Evolutionary conservation across 495 filamentous ascomycete species (phyloP).

Genomic region (Neurospora sp.): DNA sequence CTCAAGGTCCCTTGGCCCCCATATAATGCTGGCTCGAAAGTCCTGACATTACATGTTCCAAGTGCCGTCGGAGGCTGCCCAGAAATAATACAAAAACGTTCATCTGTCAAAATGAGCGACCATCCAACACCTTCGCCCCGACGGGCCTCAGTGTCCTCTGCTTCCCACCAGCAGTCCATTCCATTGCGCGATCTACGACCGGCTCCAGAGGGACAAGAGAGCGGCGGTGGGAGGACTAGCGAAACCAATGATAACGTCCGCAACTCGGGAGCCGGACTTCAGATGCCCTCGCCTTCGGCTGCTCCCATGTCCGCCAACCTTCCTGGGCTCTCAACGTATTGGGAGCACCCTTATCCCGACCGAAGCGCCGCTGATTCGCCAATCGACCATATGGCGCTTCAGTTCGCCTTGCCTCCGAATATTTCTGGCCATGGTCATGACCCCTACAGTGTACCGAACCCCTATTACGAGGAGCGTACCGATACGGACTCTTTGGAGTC

Average conservation of each 20-base stretch:
- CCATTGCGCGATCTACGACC: constrained; percentile 73
- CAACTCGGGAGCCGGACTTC: constrained; percentile 15
- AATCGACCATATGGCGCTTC: constrained; percentile 36
- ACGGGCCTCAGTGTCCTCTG: constrained; percentile 19
- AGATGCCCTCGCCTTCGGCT: constrained; percentile 15
- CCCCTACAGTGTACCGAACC: constrained; percentile 28
- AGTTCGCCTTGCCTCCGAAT: constrained; percentile 39
- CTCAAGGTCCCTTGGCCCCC: background rate
- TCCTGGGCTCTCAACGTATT: constrained; percentile 36
- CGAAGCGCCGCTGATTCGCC: constrained; percentile 27
- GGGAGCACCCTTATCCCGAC: constrained; percentile 31
- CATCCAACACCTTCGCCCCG: constrained; percentile 21
- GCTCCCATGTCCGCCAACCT: constrained; percentile 32
- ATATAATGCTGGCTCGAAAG: constrained; percentile 11
- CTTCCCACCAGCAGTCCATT: constrained; percentile 55
- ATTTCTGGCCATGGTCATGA: constrained; percentile 25
- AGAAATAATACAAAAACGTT: background rate
- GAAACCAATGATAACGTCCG: constrained; percentile 21
- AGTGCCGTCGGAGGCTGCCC: background rate
- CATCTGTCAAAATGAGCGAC: constrained; percentile 14
- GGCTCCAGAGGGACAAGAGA: constrained; percentile 37
- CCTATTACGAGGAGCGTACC: constrained; percentile 42
- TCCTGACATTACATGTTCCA: no score
- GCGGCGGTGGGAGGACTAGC: constrained; percentile 12
- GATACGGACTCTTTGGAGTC: constrained; percentile 55